Base-by-base conservation (phyloP, 1,284 basidiomycete genomes). In the Malassezia vespertilionis region DNA sequence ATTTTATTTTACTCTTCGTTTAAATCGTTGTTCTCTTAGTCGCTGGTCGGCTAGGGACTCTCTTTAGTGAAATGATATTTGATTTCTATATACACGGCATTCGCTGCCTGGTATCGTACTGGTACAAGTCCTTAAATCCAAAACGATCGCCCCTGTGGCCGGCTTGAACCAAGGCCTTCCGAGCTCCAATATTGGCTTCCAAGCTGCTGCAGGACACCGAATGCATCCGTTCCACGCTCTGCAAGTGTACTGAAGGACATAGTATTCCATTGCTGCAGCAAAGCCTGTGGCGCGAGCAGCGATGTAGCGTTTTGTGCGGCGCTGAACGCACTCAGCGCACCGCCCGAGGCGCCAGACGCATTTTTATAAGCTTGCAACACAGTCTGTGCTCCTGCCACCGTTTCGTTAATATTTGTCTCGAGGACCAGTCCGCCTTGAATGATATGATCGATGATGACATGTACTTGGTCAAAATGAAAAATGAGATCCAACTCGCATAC, bases 401-500 rank as follows among this genome's bases (percentile, higher is more conserved):
- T 93, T 71, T 90, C 86, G 54, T 85, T 84, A 42, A 93, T 84
- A 69, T 91, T 93, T 5, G 93, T 99, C 72, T 99, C 93, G n/a
- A 97, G 76, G 2, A 99, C 93, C 24, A 97, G 76, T 0, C 93
- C 93, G 22, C 90, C 93, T 74, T 96, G 90, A 23, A 99, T 86
- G 38, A 97, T 82, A 72, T 97, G 91, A 27, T 83, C 78, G 35
- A 99, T 78, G 38, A 96, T 87, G 57, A 91, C 84, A 65, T 97
- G 89, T 53, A 88, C 90, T 76, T 96, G 86, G 71, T 97, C 91
- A 64, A 95, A 97, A 73, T 96, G 88, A 72, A 97, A 97, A 48
- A 97, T 91, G 21, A 99, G 77, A 71, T 99, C 93, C 35, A 99
- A 77, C 73, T 99, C 93, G 75, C 93, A 97, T 0, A 99, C 93